Evolutionary conservation across 2,329 filamentous ascomycete genomes (phyloP), one percentile per base, ranked within the genome.

Genomic region (Venturia pyrina): DNA sequence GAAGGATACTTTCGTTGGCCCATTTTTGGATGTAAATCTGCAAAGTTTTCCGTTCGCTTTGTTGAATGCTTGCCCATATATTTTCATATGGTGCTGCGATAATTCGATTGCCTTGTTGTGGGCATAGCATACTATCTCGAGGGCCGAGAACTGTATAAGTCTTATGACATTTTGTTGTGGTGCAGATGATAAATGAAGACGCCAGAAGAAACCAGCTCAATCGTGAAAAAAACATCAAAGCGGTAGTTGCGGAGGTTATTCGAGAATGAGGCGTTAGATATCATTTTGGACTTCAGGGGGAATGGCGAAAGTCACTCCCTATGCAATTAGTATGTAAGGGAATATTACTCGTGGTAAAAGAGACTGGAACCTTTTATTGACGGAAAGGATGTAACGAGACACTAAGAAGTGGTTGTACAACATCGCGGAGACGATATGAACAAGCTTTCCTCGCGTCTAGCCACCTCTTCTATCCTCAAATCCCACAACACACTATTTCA

Each of bases 41-140:
- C 13, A 57, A 21, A 2, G 13, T n/a, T 57, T 3, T 5, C 17
- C 53, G 53, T 57, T 57, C 53, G 5, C 21, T 28, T 13, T 15
- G 24, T 74, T 65, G 79, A 40, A 66, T 15, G n/a, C 48, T 43
- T n/a, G 61, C n/a, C 65, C 65, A 66, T 44, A 66, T 37, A 24
- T 65, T 66, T 21, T 64, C 19, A 4, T 64, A 56, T 15, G 65
- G 44, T 37, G 65, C 65, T 15, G 17, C 21, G 34, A 24, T 21
- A 10, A 13, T 37, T 62, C 37, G 34, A 43, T 32, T 50, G 46
- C 46, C 15, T 28, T 37, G 13, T 32, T 37, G 28, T 57, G 24
- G 53, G 21, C 53, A 57, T 4, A 5, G 15, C 19, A 28, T 34
- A 15, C 53, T 28, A 37, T 57, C 53, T 19, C 28, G 53, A 57